phyloP scores from a whole-genome alignment of 2,329 filamentous ascomycete species.

The Didymella arachidicola region DNA sequence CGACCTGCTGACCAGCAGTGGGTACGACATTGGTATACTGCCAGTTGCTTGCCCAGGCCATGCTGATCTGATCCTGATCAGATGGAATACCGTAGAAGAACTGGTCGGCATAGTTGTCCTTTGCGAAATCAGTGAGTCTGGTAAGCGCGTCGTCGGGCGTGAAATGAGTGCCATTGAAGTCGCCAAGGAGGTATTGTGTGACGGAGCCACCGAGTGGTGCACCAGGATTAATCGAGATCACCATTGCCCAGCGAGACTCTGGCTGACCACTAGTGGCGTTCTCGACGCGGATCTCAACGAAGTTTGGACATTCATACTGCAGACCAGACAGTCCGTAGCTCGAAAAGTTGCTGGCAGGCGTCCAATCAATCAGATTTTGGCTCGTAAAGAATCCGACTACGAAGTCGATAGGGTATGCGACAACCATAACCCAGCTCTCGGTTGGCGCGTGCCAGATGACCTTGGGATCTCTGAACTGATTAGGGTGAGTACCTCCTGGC shows the following conservation, averaged over 20 bases:
- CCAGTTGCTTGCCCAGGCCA: slow-evolving; percentile 68
- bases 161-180: slow-evolving; percentile 72
- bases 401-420: slow-evolving; percentile 64
- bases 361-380: slow-evolving; percentile 66
- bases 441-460: slow-evolving; percentile 54
- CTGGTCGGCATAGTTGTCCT: slow-evolving; percentile 66
- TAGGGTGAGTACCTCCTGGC: slow-evolving; percentile 53
- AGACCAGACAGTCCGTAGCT: slow-evolving; percentile 59
- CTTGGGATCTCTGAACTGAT: slow-evolving; percentile 71
- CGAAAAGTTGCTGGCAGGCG: slow-evolving; percentile 65
- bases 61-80: slow-evolving; percentile 55
- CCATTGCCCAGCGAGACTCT: slow-evolving; percentile 55
- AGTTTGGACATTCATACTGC: slow-evolving; percentile 71
- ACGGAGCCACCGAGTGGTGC: slow-evolving; percentile 65
- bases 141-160: slow-evolving; percentile 53
- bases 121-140: slow-evolving; percentile 57
- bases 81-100: slow-evolving; percentile 59
- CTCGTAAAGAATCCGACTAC: slow-evolving; percentile 69
- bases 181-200: slow-evolving; percentile 64
- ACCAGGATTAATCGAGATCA: slow-evolving; percentile 65
- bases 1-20: slow-evolving; percentile 58
- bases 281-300: slow-evolving; percentile 63
- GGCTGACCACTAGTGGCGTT: slow-evolving; percentile 44
- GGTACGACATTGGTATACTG: slow-evolving; percentile 65
- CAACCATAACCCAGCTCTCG: slow-evolving; percentile 49